Conservation (phyloP, 306 rosid genomes). For the Inga leiocalycina region DNA sequence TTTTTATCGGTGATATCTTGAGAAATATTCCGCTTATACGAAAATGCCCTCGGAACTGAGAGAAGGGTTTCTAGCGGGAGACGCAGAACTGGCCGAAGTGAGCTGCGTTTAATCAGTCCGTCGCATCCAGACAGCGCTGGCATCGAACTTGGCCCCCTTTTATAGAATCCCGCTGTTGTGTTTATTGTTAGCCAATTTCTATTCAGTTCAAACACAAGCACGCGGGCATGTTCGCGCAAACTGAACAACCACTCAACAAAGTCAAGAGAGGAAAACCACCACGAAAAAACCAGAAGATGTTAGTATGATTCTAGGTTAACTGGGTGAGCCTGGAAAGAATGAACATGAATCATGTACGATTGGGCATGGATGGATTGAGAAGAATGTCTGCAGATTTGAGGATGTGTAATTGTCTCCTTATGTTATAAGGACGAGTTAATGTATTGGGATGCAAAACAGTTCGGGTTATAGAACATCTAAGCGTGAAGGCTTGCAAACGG, state of each 20-base stretch:
- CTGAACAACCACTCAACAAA: neutral
- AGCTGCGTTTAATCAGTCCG: neutral
- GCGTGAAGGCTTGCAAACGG: too few species aligned
- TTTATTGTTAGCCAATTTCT: too few species aligned
- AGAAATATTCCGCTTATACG: neutral
- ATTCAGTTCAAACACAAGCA: too few species aligned
- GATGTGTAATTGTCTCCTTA: neutral
- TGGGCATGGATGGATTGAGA: neutral
- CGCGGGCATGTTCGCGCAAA: neutral
- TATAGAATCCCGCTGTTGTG: too few species aligned
- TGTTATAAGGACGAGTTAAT: too few species aligned
- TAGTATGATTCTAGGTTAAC: neutral
- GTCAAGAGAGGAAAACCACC: neutral
- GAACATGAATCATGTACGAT: neutral
- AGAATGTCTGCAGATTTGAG: neutral
- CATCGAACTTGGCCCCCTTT: neutral
- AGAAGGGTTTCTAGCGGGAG: neutral
- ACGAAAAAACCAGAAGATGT: neutral
- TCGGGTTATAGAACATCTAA: too few species aligned
- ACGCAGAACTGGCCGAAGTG: too few species aligned
- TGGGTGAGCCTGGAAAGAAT: neutral
- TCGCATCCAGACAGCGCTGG: neutral
- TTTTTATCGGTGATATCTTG: neutral
- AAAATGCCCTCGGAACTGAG: neutral
- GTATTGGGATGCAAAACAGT: neutral